Base-by-base conservation (phyloP, 2,329 filamentous ascomycete genomes). In the Rutstroemia sp. region DNA sequence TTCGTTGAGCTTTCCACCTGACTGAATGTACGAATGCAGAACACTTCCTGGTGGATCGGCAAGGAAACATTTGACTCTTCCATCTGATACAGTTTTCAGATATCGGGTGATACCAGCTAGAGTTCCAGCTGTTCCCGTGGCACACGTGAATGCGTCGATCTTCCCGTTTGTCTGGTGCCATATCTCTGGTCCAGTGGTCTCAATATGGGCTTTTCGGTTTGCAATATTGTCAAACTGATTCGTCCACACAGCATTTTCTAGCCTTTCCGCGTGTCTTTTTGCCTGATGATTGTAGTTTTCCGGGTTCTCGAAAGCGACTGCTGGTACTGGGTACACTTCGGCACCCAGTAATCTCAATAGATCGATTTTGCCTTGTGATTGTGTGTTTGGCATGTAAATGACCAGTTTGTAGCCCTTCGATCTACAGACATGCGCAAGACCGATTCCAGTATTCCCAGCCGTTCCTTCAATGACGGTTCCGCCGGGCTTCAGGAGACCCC, bases 361-460 rank as follows among this genome's bases (percentile, higher is more conserved):
- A 72, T 97, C 94, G 70, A 99, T 89, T 78, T 99, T 99, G 71
- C 92, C 94, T 75, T 96, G 92, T 19, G 92, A 95, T 76, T 97
- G 94, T 49, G 92, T 97, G 78, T 99, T 88, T 67, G 94, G 94
- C 94, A 99, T 97, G 83, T 97, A 99, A 71, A 99, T 99, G 69
- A 97, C 92, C 51, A 96, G 84, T 71, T 87, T 87, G 80, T 99
- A 97, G 42, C 92, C 94, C 67, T 87, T 87, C 39, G 87, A 89
- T 59, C 92, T 84, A 76, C 94, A 97, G 56, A 99, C 94, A 75
- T 97, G 94, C 19, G 94, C 94, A 45, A 99, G 87, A 1, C 94
- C 94, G 72, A 99, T 99, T 63, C 94, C 94, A 30, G 94, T 99
- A 78, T 97, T 99, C 53, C 94, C 94, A 0, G 94, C 94, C 5